Conservation (phyloP, 805 yeast species). For the Zygosaccharomyces gambellarensis region DNA sequence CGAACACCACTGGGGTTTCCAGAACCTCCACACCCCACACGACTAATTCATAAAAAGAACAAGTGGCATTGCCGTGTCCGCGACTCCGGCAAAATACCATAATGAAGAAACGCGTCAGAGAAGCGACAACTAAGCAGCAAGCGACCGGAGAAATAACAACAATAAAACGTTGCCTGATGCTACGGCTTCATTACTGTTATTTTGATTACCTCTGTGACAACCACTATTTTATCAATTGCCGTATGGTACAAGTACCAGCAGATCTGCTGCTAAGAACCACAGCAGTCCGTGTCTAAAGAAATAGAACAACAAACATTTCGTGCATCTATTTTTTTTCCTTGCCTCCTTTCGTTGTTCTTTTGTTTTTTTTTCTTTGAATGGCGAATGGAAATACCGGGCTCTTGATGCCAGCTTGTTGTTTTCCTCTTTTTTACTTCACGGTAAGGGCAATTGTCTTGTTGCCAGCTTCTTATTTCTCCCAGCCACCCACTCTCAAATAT, state of each 20-base stretch:
- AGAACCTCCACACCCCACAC: not conserved
- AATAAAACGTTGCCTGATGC: not conserved
- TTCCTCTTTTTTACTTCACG: slow-evolving; percentile 3
- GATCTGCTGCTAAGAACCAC: too few species aligned
- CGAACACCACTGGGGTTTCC: not conserved
- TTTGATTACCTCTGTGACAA: too few species aligned
- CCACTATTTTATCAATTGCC: not conserved
- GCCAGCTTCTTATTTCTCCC: not conserved
- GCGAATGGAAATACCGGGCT: not conserved
- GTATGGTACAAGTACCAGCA: not conserved
- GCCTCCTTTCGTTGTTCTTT: not conserved
- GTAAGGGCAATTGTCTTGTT: not conserved
- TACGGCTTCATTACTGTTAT: not conserved
- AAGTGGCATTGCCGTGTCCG: not conserved
- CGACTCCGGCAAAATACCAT: not conserved
- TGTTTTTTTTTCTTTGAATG: slow-evolving; percentile 1
- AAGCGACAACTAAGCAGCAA: not conserved
- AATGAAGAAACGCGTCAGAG: not conserved
- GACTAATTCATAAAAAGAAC: not conserved
- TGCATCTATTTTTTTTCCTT: not conserved
- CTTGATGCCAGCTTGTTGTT: slow-evolving; percentile 15
- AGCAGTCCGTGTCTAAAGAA: not conserved
- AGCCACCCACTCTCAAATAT: too few species aligned
- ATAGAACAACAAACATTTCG: not conserved
- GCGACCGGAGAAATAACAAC: not conserved